A percentile compares a stretch with the other conserved stretches of the same genome.
Evolutionary conservation across 345 rosid genomes (phyloP).

Genomic region (Angophora floribunda): DNA sequence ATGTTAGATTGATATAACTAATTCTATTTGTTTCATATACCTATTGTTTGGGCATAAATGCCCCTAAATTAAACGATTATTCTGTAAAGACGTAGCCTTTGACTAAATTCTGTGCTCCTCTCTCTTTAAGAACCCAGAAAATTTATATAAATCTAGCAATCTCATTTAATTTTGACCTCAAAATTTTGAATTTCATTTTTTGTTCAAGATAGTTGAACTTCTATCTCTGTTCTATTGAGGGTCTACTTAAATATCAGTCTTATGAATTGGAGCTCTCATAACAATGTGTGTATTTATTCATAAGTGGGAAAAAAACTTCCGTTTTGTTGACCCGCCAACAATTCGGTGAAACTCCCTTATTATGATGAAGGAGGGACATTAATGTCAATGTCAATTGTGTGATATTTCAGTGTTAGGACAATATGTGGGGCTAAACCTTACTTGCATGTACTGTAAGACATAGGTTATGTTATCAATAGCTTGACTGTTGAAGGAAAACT

Average conservation of each 20-base stretch:
- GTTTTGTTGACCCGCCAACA: background rate
- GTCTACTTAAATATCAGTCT: background rate
- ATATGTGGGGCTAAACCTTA: background rate
- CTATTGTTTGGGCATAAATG: background rate
- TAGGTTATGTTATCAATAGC: background rate
- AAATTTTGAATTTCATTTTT: background rate
- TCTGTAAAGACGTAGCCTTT: background rate
- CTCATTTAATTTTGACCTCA: background rate
- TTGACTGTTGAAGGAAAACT: background rate
- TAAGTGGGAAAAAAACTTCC: background rate
- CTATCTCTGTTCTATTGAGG: background rate
- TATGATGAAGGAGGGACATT: background rate
- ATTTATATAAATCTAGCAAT: background rate
- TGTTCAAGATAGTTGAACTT: background rate
- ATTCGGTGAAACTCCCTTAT: background rate
- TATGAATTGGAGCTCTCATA: background rate
- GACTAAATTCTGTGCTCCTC: background rate
- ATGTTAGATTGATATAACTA: background rate
- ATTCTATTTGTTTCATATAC: background rate
- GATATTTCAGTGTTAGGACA: background rate
- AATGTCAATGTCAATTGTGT: background rate
- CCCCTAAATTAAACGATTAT: background rate
- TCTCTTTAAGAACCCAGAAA: background rate
- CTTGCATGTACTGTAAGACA: rapidly evolving
- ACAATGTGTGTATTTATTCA: background rate